Base-by-base conservation (phyloP, 1,284 basidiomycete species). In the Xanthoconium separans region DNA sequence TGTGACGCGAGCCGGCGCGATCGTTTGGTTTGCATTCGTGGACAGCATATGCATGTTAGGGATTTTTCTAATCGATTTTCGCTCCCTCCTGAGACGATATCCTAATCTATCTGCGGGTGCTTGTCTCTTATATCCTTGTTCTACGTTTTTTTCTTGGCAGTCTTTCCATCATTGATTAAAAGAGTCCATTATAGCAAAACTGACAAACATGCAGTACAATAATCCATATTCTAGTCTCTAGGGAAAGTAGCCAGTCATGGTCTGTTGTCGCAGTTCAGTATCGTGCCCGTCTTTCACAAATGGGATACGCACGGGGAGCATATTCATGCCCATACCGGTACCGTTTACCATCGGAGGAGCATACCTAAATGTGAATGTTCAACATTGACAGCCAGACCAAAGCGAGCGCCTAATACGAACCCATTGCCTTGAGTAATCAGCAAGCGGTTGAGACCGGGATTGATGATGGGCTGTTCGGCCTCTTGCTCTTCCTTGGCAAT, bases 401-500 rank as follows among this genome's bases (percentile, higher is more conserved):
- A 31, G n/a, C 4, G 1, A 43, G 4, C 30, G 41, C 43, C 6
- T 37, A 42, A 43, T 30, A 64, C 66, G 51, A 60, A 84, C 81
- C 86, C 87, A 62, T 90, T 89, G 56, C 79, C 80, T 61, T 79
- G 76, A 20, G 89, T 91, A 51, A 91, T 74, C 61, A 89, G 74
- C 27, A 87, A 68, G 48, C 79, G 78, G 57, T 71, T 78, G 41
- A 83, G 79, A 40, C 81, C 84, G 55, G 91, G 91, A 70, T 89
- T 89, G 70, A 93, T 91, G 59, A 93, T 91, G 10, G 89, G 89
- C 50, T 83, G 84, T 50, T 91, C 87, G 5, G 88, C 82, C 65
- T 92, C 89, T 47, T 85, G 84, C 69, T 91, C 82, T 75, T 95
- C 91, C 76, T 95, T 93, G 73, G 90, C 85, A n/a, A 77, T 80